phyloP scores from a whole-genome alignment of 176 grass and related monocot genomes.

The Luzula sylvatica region DNA sequence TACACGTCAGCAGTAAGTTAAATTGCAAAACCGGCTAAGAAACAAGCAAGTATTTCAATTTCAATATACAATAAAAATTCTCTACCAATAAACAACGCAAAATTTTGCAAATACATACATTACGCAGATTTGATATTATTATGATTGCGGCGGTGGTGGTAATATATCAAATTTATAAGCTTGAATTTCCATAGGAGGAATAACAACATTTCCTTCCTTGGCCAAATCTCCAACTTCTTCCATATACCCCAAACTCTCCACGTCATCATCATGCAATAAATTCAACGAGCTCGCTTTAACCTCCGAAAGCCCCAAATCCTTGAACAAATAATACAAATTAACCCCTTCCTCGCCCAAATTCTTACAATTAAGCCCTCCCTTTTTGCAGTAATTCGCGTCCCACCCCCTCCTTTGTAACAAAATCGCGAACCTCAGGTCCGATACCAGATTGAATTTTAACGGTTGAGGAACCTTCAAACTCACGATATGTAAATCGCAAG shows the following conservation, averaged over 20 bases:
- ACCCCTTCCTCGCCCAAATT: slow-evolving; percentile 59
- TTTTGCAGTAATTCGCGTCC: slow-evolving; percentile 80
- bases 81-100: slow-evolving; percentile 4
- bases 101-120: slow-evolving; percentile 14
- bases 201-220: slow-evolving; percentile 83
- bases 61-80: neutral
- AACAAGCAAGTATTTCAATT: neutral
- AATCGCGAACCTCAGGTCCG: slow-evolving; percentile 47
- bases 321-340: slow-evolving; percentile 95
- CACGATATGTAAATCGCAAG: slow-evolving; percentile 87
- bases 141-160: slow-evolving; percentile 14
- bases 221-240: slow-evolving; percentile 62
- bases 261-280: slow-evolving; percentile 82
- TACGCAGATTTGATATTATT: neutral
- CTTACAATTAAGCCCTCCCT: slow-evolving; percentile 51
- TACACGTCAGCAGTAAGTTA: too few relatives aligned
- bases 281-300: slow-evolving; percentile 96
- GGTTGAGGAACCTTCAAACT: slow-evolving; percentile 86
- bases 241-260: slow-evolving; percentile 71
- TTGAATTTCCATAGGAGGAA: slow-evolving; percentile 95
- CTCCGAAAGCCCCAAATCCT: slow-evolving; percentile 51
- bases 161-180: slow-evolving; percentile 89
- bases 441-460: slow-evolving; percentile 58
- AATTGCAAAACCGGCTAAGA: neutral
- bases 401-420: slow-evolving; percentile 82